Evolutionary conservation across 2,329 filamentous ascomycete genomes (phyloP).

Genomic region (Diatrype stigma): DNA sequence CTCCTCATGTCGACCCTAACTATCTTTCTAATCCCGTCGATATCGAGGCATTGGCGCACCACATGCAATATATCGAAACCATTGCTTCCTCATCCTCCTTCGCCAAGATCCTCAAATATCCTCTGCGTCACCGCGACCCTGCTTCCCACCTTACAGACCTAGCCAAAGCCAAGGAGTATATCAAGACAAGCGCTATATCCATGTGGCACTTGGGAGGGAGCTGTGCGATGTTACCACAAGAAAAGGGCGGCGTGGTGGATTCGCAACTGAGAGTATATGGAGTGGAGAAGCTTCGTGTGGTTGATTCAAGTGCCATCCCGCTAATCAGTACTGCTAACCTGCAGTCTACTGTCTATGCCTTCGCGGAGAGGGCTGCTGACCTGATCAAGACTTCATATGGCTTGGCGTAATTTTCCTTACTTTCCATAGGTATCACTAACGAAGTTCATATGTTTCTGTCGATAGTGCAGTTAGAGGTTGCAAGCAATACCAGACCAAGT

Average conservation of each 20-base stretch:
- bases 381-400: constrained; percentile 17
- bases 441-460: too few relatives aligned
- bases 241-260: constrained; percentile 31
- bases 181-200: constrained; percentile 10
- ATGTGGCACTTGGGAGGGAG: constrained; percentile 18
- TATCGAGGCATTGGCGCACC: constrained; percentile 6
- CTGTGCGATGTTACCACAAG: constrained; percentile 28
- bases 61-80: constrained; percentile 7
- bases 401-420: too few relatives aligned
- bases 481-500: too few relatives aligned
- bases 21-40: constrained; percentile 9
- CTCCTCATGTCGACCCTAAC: constrained; percentile 5
- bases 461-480: too few relatives aligned
- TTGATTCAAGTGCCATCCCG: constrained; percentile 32
- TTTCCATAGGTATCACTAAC: too few relatives aligned
- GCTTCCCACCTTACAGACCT: constrained; percentile 1
- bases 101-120: constrained; percentile 10
- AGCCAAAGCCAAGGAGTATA: constrained; percentile 8
- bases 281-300: constrained; percentile 27
- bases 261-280: constrained; percentile 29
- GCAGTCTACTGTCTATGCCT: constrained; percentile 25
- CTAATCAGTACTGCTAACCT: constrained; percentile 29
- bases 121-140: constrained; percentile 2
- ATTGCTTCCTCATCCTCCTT: constrained; percentile 7
- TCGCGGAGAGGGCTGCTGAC: constrained; percentile 29